Evolutionary conservation across 1,139 yeast genomes (phyloP).

Genomic region (Saccharomyces hybrid): DNA sequence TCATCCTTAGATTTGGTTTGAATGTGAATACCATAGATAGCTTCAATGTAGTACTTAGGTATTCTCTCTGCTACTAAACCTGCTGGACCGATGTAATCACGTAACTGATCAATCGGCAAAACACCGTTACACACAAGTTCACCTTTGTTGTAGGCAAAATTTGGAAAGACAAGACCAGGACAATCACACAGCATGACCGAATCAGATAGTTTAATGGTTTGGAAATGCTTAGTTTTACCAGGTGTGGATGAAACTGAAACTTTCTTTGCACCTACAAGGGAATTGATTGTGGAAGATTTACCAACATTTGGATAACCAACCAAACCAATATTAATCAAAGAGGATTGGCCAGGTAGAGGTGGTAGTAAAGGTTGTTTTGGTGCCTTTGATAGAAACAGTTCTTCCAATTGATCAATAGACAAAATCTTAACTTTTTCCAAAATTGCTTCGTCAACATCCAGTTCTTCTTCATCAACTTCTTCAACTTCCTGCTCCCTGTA

Average conservation of each 20-base stretch:
- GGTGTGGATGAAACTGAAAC: conserved; percentile 98
- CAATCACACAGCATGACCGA: conserved; percentile 90
- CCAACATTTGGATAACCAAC: conserved; percentile 98
- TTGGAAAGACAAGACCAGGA: conserved; percentile 98
- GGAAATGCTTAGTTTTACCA: conserved; percentile 98
- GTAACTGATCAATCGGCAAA: conserved; percentile 89
- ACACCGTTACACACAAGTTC: conserved; percentile 98
- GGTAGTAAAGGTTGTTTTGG: conserved; percentile 53
- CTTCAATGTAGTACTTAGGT: conserved; percentile 84
- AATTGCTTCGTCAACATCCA: conserved; percentile 32
- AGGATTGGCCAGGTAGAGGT: conserved; percentile 50
- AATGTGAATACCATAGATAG: conserved; percentile 87
- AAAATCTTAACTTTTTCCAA: conserved; percentile 58
- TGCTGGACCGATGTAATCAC: conserved; percentile 90
- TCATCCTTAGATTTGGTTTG: conserved; percentile 66
- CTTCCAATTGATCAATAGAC: conserved; percentile 77
- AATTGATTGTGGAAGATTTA: conserved; percentile 92
- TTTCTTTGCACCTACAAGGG: conserved; percentile 89
- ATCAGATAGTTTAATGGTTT: conserved; percentile 80
- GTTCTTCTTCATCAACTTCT: conserved; percentile 34
- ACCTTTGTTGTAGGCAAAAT: conserved; percentile 92
- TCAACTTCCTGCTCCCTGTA: conserved; percentile 19
- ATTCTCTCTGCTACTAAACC: conserved; percentile 79
- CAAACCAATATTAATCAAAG: conserved; percentile 76
- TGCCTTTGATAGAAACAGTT: conserved; percentile 67